Evolutionary conservation across 371 early-diverging fungal genomes (phyloP), one percentile per base, ranked within the genome.

Genomic region (Mucor circinelloides): DNA sequence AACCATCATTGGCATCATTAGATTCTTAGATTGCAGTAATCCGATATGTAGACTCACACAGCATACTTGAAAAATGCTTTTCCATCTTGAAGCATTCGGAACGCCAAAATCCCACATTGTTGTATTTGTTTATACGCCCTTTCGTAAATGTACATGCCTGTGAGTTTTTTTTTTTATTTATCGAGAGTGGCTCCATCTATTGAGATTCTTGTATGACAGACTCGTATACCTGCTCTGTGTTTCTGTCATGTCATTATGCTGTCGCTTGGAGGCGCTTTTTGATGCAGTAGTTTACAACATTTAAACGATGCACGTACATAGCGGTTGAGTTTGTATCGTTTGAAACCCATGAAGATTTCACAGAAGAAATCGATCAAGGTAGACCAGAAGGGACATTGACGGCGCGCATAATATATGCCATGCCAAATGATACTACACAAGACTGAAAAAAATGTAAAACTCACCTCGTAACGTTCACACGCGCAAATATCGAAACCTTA

Each of bases 271-370:
- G 19, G 7, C 19, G 3, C 46, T 6, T 19, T 46, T 21, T 17
- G 40, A 15, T 40, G 40, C 40, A 40, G 40, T 40, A 10, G 40
- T 17, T 17, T 17, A 17, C 40, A 40, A 40, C 40, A 40, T 40
- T 40, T 40, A 17, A 40, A 6, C 17, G 40, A 40, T 15, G 40
- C 40, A 40, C 13, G 5, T 8, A 40, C 6, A 15, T 2, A 3
- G 15, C 4, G 4, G 52, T 52, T 52, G 52, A 52, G 52, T 52
- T 52, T 52, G 15, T 52, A 15, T 52, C 13, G 27, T 52, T 52
- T 52, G 52, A 52, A 52, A 52, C 52, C 52, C 52, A 52, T 52
- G 52, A 1, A 52, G 10, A 52, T 52, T 52, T 52, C 52, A 27
- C 27, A 27, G 27, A 52, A 52, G 27, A 25, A 52, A 27, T 52